Percentiles rank a stretch among this genome's conserved stretches.
phyloP scores from a whole-genome alignment of 768 basidiomycete species.

The Lentinula aciculospora region DNA sequence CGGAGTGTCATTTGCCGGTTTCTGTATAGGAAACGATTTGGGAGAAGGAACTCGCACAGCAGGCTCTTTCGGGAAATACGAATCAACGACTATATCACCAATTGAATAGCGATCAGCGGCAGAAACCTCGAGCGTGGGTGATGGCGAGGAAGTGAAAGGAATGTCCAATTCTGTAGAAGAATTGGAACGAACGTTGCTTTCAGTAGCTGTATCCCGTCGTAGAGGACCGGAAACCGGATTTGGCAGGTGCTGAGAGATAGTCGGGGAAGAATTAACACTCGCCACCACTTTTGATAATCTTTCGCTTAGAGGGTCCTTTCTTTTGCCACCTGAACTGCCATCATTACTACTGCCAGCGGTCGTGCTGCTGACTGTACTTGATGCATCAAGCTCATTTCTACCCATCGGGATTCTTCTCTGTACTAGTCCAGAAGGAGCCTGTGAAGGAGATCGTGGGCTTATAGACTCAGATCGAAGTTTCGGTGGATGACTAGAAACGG shows the following conservation, averaged over 20 bases:
- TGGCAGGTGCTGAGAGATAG: not conserved
- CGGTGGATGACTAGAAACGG: conserved; percentile 8
- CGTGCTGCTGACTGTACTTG: conserved; percentile 1
- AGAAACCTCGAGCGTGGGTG: not conserved
- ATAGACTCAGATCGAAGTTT: not conserved
- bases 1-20: not conserved
- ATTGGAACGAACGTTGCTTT: not conserved
- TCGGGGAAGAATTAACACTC: conserved; percentile 9
- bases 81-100: not conserved
- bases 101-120: not conserved
- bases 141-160: not conserved
- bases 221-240: not conserved
- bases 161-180: not conserved
- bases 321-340: conserved; percentile 9
- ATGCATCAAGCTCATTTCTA: not conserved
- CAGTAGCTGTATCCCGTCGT: not conserved
- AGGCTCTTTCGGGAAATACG: not conserved
- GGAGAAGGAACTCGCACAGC: not conserved
- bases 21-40: not conserved
- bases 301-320: conserved; percentile 35
- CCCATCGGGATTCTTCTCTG: not conserved
- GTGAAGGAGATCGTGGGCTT: not conserved
- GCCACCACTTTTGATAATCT: conserved; percentile 35
- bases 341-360: not conserved
- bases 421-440: not conserved